Percentiles rank a stretch among this genome's conserved stretches.
These are phyloP conservation scores for Microcyclospora tardicrescens DNA, from an alignment of 2,329 filamentous ascomycete genomes.

Conservation along the genomic window DNA sequence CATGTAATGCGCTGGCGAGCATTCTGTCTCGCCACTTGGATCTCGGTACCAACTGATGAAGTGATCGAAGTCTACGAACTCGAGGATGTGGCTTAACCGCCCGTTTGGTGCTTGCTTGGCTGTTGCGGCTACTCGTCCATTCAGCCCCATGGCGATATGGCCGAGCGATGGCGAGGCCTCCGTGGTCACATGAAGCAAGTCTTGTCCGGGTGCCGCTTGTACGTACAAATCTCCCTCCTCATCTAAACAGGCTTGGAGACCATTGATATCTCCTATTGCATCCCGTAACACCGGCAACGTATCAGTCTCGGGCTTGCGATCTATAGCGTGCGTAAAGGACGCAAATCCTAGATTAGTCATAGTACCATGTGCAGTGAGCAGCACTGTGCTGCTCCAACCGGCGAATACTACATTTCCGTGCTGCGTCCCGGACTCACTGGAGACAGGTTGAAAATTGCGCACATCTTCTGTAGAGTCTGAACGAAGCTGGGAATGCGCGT, in stretches of 20 bases:
- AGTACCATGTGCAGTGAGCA: conserved; percentile 5
- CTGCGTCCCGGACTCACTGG: not conserved
- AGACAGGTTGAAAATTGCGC: conserved; percentile 5
- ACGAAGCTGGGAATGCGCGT: conserved; percentile 17
- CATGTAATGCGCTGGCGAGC: conserved; percentile 15
- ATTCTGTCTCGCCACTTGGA: conserved; percentile 11
- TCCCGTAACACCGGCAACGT: conserved; percentile 1
- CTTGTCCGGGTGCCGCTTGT: conserved; percentile 1
- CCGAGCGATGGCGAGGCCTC: conserved; percentile 11
- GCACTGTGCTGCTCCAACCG: conserved; percentile 21
- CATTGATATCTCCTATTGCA: conserved; percentile 21
- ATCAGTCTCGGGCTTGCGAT: conserved; percentile 3
- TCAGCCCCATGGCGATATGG: conserved; percentile 16
- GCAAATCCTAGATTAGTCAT: too few relatives aligned
- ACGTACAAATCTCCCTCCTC: conserved; percentile 13
- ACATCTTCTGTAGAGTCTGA: conserved; percentile 7
- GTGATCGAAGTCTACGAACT: conserved; percentile 15
- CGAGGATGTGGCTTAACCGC: conserved; percentile 13
- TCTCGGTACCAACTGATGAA: conserved; percentile 18
- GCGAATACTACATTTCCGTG: conserved; percentile 13
- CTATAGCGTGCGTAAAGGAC: conserved; percentile 6
- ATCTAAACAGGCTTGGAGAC: conserved; percentile 17
- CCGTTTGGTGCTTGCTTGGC: conserved; percentile 16
- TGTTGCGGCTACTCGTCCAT: conserved; percentile 17
- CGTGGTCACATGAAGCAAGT: conserved; percentile 1